Evolutionary conservation across 2,329 filamentous ascomycete genomes (phyloP).

Genomic region (Zasmidium citrigriseum): DNA sequence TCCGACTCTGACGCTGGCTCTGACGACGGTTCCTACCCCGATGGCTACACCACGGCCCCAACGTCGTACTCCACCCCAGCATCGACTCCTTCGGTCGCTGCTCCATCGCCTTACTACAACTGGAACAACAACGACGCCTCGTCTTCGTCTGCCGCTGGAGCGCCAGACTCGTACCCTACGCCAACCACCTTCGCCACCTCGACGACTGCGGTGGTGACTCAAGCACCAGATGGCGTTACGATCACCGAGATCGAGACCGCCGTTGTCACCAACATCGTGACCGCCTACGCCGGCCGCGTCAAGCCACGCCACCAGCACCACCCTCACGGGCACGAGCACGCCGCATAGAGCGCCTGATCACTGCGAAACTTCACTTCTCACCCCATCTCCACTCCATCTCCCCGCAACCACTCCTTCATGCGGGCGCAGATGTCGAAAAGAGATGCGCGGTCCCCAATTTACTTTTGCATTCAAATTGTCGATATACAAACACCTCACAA

Average conservation of each 20-base stretch:
- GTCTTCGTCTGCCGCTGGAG: slow-evolving; percentile 6
- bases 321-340: slow-evolving; percentile 26
- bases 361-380: slow-evolving; percentile 4
- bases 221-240: slow-evolving; percentile 16
- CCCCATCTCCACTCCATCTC: slow-evolving; percentile 2
- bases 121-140: slow-evolving; percentile 14
- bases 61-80: slow-evolving; percentile 11
- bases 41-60: slow-evolving; percentile 1
- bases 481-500: slow-evolving; percentile 7
- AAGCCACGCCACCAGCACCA: slow-evolving; percentile 32
- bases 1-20: slow-evolving; percentile 13
- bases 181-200: slow-evolving; percentile 25
- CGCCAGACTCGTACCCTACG: too few species aligned
- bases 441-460: slow-evolving; percentile 3
- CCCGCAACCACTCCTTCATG: too few species aligned
- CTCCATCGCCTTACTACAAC: slow-evolving; percentile 6
- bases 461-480: slow-evolving; percentile 25
- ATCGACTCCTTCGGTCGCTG: slow-evolving; percentile 10
- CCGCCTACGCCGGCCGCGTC: slow-evolving; percentile 20
- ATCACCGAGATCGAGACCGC: slow-evolving; percentile 33
- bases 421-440: not conserved
- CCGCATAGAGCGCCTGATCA: slow-evolving; percentile 7
- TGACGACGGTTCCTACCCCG: slow-evolving; percentile 1
- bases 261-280: slow-evolving; percentile 30
- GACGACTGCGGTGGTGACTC: slow-evolving; percentile 14